Conservation (phyloP, 2,329 filamentous ascomycete genomes). For the Diaporthe capsici region DNA sequence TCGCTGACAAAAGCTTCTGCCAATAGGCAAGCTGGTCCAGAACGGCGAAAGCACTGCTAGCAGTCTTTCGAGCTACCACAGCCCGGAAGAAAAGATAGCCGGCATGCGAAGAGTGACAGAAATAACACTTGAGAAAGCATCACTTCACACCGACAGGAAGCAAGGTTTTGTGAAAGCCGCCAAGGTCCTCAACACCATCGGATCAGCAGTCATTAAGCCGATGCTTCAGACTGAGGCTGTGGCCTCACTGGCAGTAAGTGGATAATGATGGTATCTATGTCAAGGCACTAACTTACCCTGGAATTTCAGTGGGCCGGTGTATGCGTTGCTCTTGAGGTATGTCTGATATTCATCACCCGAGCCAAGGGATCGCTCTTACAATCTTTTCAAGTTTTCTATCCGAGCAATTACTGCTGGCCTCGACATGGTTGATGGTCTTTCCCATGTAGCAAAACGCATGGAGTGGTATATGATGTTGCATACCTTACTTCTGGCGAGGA, state of each 20-base stretch:
- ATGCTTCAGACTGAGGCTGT: background rate
- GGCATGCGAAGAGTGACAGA: background rate
- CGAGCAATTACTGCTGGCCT: background rate
- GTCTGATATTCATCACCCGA: background rate
- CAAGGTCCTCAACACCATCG: background rate
- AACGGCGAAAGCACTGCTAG: too few relatives aligned
- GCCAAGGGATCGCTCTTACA: background rate
- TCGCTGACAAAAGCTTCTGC: background rate
- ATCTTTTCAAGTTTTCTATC: background rate
- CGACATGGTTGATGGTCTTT: background rate
- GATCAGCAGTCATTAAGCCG: background rate
- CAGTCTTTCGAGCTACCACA: too few relatives aligned
- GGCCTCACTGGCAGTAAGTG: background rate
- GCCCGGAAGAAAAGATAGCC: background rate
- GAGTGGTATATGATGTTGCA: conserved; percentile 5
- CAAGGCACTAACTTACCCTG: background rate
- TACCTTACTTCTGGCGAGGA: background rate
- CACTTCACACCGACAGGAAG: background rate
- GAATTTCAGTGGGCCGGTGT: background rate
- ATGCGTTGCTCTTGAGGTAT: background rate
- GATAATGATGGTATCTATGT: background rate
- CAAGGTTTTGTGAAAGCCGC: background rate
- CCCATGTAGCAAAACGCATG: background rate
- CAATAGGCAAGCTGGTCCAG: background rate
- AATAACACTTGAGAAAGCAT: background rate